These are phyloP conservation scores for Amesomyces nigricolor DNA, from an alignment of 2,329 filamentous ascomycete species.

Conservation along the genomic window DNA sequence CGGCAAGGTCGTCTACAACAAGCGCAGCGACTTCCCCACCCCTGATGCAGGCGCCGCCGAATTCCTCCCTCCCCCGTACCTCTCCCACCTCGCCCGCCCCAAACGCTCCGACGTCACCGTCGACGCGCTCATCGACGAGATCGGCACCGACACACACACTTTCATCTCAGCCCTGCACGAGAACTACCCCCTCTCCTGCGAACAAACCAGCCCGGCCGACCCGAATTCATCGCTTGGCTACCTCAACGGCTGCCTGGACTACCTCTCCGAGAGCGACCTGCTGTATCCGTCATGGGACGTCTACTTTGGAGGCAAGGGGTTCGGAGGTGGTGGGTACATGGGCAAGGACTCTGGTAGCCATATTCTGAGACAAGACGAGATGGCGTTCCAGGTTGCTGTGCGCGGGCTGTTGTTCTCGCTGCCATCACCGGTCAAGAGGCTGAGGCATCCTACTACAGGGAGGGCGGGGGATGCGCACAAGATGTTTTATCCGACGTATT, in stretches of 20 bases:
- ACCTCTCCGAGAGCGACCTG: slow-evolving; percentile 81
- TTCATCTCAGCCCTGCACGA: slow-evolving; percentile 90
- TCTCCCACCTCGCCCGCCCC: slow-evolving; percentile 52
- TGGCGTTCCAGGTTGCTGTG: slow-evolving; percentile 86
- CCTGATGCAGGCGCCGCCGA: slow-evolving; percentile 42
- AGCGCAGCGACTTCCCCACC: slow-evolving; percentile 56
- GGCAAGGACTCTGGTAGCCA: slow-evolving; percentile 61
- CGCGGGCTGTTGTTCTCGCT: slow-evolving; percentile 80
- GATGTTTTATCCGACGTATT: slow-evolving; percentile 86
- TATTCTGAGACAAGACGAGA: slow-evolving; percentile 82
- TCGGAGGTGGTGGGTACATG: slow-evolving; percentile 40
- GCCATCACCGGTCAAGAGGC: slow-evolving; percentile 78
- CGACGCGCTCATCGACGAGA: slow-evolving; percentile 82
- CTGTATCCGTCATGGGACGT: slow-evolving; percentile 67
- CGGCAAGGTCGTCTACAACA: slow-evolving; percentile 95
- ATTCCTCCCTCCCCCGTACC: slow-evolving; percentile 49
- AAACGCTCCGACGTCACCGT: slow-evolving; percentile 61
- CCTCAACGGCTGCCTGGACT: slow-evolving; percentile 78
- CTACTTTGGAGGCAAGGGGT: slow-evolving; percentile 58
- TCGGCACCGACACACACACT: slow-evolving; percentile 83
- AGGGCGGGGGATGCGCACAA: slow-evolving; percentile 62
- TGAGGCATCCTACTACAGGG: slow-evolving; percentile 35
- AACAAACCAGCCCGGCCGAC: slow-evolving; percentile 46
- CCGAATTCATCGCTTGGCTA: slow-evolving; percentile 64
- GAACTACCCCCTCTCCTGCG: slow-evolving; percentile 85